Conservation (phyloP, 768 basidiomycete genomes). For the Leccinum fibrillosum region DNA sequence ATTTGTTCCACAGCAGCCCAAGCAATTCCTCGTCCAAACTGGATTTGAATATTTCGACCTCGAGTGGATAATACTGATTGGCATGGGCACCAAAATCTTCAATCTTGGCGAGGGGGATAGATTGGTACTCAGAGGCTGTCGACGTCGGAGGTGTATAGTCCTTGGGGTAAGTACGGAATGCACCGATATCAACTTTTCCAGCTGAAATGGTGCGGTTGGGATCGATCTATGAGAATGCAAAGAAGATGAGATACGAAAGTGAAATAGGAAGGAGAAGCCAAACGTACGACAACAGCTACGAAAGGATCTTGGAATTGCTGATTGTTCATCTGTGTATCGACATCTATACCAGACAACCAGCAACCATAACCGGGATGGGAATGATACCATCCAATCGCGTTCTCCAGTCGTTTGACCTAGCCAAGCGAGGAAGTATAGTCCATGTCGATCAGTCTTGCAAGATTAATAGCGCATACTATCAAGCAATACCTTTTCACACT, state of each 20-base stretch:
- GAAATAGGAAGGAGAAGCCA: background rate
- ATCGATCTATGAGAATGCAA: slow-evolving; percentile 63
- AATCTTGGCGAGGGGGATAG: slow-evolving; percentile 94
- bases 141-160: slow-evolving; percentile 81
- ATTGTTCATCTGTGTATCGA: slow-evolving; percentile 93
- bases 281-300: slow-evolving; percentile 88
- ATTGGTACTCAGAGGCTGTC: slow-evolving; percentile 84
- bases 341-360: slow-evolving; percentile 99
- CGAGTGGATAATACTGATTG: slow-evolving; percentile 91
- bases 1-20: slow-evolving; percentile 96
- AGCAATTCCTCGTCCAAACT: slow-evolving; percentile 84
- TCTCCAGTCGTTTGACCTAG: slow-evolving; percentile 81
- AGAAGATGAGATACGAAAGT: background rate
- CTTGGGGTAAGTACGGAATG: slow-evolving; percentile 96
- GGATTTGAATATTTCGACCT: slow-evolving; percentile 94
- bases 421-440: background rate
- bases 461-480: background rate
- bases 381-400: slow-evolving; percentile 96
- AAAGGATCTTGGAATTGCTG: slow-evolving; percentile 96
- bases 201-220: slow-evolving; percentile 98
- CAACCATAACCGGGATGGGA: slow-evolving; percentile 99
- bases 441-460: background rate
- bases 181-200: slow-evolving; percentile 98
- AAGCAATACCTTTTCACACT: slow-evolving; percentile 66
- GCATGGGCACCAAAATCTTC: slow-evolving; percentile 99